Percentiles rank a stretch among this genome's conserved stretches.
Evolutionary conservation across 2,329 filamentous ascomycete species (phyloP).

Genomic region (Ophiostoma tasmaniense): DNA sequence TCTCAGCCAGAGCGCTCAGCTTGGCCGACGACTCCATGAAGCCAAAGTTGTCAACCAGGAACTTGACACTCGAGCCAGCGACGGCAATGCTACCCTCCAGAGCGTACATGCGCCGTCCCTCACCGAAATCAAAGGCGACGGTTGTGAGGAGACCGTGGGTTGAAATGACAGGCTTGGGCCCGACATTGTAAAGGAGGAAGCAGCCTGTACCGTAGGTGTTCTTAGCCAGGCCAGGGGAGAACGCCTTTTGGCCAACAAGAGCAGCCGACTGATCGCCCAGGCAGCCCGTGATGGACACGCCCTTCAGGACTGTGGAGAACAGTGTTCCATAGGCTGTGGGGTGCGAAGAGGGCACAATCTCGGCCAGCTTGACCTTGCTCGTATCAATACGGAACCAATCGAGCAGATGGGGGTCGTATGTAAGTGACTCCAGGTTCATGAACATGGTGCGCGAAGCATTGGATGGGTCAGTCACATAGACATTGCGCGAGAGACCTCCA

Average conservation of each 20-base stretch:
- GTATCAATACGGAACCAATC: slow-evolving; percentile 66
- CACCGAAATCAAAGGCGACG: slow-evolving; percentile 72
- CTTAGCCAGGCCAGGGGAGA: slow-evolving; percentile 73
- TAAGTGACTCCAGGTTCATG: slow-evolving; percentile 72
- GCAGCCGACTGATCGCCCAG: slow-evolving; percentile 85
- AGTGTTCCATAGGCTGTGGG: slow-evolving; percentile 63
- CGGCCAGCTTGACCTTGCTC: slow-evolving; percentile 64
- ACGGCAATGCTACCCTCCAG: slow-evolving; percentile 80
- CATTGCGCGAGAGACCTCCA: slow-evolving; percentile 53
- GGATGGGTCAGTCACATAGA: slow-evolving; percentile 76
- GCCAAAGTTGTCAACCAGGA: slow-evolving; percentile 56
- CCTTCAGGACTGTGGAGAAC: slow-evolving; percentile 55
- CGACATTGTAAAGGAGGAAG: slow-evolving; percentile 83
- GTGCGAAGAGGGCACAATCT: slow-evolving; percentile 74
- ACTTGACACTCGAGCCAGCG: slow-evolving; percentile 75
- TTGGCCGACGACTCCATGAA: slow-evolving; percentile 46
- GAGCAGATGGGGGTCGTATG: slow-evolving; percentile 71
- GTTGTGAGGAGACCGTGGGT: slow-evolving; percentile 74
- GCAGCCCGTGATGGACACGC: slow-evolving; percentile 67
- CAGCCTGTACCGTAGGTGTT: slow-evolving; percentile 88
- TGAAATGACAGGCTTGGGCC: slow-evolving; percentile 74
- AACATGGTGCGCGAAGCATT: slow-evolving; percentile 93
- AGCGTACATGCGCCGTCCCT: slow-evolving; percentile 58
- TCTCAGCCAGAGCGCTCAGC: slow-evolving; percentile 44
- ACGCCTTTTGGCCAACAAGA: slow-evolving; percentile 76